Base-by-base conservation (phyloP, 306 rosid species). In the Cucurbita pepo region DNA sequence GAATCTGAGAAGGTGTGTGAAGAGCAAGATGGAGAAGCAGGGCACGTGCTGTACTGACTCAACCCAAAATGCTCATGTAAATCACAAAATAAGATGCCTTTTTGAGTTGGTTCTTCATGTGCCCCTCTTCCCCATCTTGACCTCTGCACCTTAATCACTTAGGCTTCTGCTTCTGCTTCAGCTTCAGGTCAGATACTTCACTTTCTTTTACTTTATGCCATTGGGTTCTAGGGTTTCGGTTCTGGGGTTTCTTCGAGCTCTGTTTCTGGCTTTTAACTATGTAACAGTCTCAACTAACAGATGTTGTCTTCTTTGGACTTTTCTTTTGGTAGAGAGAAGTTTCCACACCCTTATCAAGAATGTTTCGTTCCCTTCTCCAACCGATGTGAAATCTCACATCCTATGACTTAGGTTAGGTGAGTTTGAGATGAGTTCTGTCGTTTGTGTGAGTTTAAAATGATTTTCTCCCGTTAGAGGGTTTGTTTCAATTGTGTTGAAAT, bases 11-110 rank as follows among this genome's bases (percentile, higher is more conserved):
- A 62, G 92, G 90, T 83, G 96, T 79, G 82, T 85, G 91, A 78
- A 85, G 91, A 85, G 81, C 99, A 83, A 78, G 99, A 91, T 95
- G 99, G 99, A 95, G 99, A 91, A 95, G 99, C 99, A 95, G 97
- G 97, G 99, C 99, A 95, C 99, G 99, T 95, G 97, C 97, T 89
- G 80, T 81, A 74, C 93, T 89, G 84, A 88, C 95, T 85, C 96
- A 45, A 10, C 54, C 10, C 51, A 59, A 40, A 4, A 36, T 60
- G 15, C 16, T 10, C 11, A 11, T 47, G 8, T 6, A 38, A 4
- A 21, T 21, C 22, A 21, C 22, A 21, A 21, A 21, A 21, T 21
- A 56, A 56, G 10, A 58, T 58, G n/a, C 9, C 18, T 1, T 0
- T 9, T 64, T 44, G 95, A 85, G 97, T 91, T 95, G 77, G 97